phyloP scores from a whole-genome alignment of 371 early-diverging fungal species.

The Funneliformis caledonium region DNA sequence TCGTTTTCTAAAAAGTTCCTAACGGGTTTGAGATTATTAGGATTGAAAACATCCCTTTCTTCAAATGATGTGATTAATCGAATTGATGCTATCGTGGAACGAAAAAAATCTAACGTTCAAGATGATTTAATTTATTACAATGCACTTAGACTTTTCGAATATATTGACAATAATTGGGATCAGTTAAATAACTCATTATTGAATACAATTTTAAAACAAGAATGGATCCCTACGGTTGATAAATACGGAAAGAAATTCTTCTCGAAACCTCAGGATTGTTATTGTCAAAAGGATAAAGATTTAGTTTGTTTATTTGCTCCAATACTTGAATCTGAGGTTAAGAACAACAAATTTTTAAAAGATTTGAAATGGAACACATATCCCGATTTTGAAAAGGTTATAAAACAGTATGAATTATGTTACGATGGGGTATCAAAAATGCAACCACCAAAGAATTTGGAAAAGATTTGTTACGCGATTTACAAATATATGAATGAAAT shows the following conservation, averaged over 20 bases:
- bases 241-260: background rate
- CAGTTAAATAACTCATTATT: background rate
- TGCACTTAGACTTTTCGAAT: background rate
- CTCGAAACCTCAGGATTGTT: background rate
- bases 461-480: background rate
- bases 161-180: slow-evolving; percentile 21
- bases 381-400: background rate
- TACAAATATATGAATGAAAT: background rate
- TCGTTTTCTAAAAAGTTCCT: background rate
- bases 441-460: background rate
- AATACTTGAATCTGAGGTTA: background rate
- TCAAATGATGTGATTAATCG: background rate
- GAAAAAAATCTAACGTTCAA: no score
- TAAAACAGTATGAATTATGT: background rate
- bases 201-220: background rate
- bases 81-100: background rate
- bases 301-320: background rate
- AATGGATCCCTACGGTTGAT: slow-evolving; percentile 14
- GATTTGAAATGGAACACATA: slow-evolving; percentile 6
- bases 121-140: background rate
- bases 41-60: slow-evolving; percentile 1
- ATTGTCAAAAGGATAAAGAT: background rate
- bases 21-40: background rate
- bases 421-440: background rate
- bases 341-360: background rate